A percentile compares a stretch with the other conserved stretches of the same genome.
Evolutionary conservation across 345 rosid genomes (phyloP).

Genomic region (Brassica napus): DNA sequence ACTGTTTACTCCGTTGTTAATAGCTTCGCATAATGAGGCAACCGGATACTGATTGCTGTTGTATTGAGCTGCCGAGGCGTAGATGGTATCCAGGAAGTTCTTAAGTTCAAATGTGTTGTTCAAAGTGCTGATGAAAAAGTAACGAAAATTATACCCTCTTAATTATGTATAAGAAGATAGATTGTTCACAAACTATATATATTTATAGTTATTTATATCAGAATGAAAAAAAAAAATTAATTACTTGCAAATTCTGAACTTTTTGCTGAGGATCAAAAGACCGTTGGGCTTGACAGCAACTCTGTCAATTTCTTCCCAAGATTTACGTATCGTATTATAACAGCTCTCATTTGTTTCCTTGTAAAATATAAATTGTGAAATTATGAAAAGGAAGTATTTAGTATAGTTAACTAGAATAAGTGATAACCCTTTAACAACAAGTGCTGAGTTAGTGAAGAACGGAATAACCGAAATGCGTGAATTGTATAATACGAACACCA

Average conservation of each 20-base stretch:
- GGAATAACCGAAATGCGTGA: background rate
- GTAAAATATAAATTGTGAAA: background rate
- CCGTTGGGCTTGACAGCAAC: conserved; percentile 54
- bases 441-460: background rate
- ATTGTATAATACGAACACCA: background rate
- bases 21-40: conserved; percentile 41
- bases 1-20: conserved; percentile 29
- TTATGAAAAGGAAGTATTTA: background rate
- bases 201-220: too few relatives aligned
- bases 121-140: background rate
- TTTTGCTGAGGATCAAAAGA: conserved; percentile 47
- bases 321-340: conserved; percentile 47
- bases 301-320: conserved; percentile 59
- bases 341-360: conserved; percentile 67
- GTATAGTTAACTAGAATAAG: background rate
- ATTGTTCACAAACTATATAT: too few relatives aligned
- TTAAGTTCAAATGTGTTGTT: conserved; percentile 23
- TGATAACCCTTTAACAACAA: background rate
- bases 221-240: background rate
- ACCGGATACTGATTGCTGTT: conserved; percentile 42
- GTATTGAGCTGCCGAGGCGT: conserved; percentile 48
- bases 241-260: conserved; percentile 58
- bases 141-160: background rate
- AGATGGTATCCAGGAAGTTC: conserved; percentile 21
- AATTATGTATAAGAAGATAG: too few relatives aligned